Conservation (phyloP, 2,329 filamentous ascomycete species). For the Elsinoe batatas region DNA sequence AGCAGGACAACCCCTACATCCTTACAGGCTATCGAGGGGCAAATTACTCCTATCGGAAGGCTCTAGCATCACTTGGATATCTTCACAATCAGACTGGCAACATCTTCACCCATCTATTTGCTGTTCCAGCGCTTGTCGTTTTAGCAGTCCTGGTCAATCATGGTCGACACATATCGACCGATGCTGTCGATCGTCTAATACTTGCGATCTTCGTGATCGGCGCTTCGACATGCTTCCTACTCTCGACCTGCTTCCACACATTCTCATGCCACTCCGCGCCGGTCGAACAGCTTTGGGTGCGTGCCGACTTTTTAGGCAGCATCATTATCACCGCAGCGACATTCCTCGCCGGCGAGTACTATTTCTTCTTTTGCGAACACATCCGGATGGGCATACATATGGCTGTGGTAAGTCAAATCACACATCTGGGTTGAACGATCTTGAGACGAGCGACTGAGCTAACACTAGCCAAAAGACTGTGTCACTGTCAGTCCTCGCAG, state of each 20-base stretch:
- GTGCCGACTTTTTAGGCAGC: conserved; percentile 2
- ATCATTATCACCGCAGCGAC: not conserved
- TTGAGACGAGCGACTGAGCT: not conserved
- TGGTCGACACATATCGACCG: not conserved
- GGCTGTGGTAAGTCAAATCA: not conserved
- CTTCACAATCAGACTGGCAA: conserved; percentile 63
- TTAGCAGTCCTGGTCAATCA: not conserved
- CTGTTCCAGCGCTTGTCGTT: conserved; percentile 25
- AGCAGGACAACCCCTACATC: conserved; percentile 60
- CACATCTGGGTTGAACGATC: too few relatives aligned
- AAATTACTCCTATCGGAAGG: conserved; percentile 51
- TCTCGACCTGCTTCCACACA: not conserved
- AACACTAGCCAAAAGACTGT: not conserved
- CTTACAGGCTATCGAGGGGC: conserved; percentile 54
- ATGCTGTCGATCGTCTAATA: not conserved
- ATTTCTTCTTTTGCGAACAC: conserved; percentile 11
- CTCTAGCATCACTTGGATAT: conserved; percentile 50
- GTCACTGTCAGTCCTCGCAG: not conserved
- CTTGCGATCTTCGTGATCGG: not conserved
- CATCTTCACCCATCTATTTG: conserved; percentile 62
- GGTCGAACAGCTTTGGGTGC: conserved; percentile 5
- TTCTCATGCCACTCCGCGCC: conserved; percentile 6
- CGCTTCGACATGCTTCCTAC: not conserved
- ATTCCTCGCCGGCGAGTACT: conserved; percentile 7
- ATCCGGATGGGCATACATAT: not conserved